These are phyloP conservation scores for Hirsutella rhossiliensis DNA, from an alignment of 2,329 filamentous ascomycete species.

Conservation along the genomic window DNA sequence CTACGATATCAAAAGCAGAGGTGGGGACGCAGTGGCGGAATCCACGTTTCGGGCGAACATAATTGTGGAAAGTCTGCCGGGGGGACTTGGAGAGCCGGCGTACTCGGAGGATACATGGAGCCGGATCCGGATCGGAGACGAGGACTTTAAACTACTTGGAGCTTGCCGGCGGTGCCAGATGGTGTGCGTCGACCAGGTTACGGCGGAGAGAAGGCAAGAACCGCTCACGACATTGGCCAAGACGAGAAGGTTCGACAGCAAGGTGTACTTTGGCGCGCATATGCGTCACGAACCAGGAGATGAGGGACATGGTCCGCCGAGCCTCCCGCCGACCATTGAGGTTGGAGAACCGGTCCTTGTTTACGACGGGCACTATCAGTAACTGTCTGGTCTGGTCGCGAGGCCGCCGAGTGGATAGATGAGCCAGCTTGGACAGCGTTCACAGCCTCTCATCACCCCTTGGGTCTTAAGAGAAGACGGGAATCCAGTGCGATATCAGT, in stretches of 20 bases:
- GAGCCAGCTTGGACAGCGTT: no score
- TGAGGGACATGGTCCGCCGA: constrained; percentile 6
- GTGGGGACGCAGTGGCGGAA: constrained; percentile 52
- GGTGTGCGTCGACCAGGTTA: constrained; percentile 86
- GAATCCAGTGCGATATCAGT: no score
- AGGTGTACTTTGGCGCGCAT: constrained; percentile 84
- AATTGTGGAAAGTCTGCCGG: constrained; percentile 42
- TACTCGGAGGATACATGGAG: constrained; percentile 78
- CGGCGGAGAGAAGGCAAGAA: constrained; percentile 65
- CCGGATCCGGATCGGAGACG: constrained; percentile 50
- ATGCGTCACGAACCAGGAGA: constrained; percentile 36
- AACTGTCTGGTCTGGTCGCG: no score
- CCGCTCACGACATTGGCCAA: constrained; percentile 83
- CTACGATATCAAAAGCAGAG: constrained; percentile 49
- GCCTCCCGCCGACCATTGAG: constrained; percentile 26
- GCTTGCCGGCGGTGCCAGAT: constrained; percentile 87
- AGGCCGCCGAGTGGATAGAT: no score
- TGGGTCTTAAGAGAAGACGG: no score
- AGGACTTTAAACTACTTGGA: constrained; percentile 61
- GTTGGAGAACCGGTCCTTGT: constrained; percentile 34
- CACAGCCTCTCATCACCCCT: no score
- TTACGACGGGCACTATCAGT: background rate
- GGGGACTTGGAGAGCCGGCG: constrained; percentile 31
- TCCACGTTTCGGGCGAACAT: constrained; percentile 85
- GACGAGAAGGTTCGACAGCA: constrained; percentile 70